Conservation (phyloP, 140 eudicot species). For the Stevia rebaudiana region DNA sequence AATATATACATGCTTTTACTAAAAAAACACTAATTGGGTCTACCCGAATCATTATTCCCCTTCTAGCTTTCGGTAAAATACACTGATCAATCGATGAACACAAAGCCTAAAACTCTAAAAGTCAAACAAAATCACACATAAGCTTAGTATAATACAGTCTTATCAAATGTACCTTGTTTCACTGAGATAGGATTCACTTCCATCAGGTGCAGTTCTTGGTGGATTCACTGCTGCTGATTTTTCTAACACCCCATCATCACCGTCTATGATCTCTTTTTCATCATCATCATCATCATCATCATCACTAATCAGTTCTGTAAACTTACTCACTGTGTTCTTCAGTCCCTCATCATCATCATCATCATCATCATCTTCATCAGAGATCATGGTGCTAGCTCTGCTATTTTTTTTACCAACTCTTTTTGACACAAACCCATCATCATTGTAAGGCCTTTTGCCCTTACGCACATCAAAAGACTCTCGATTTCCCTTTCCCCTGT, state of each 20-base stretch:
- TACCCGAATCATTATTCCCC: not conserved
- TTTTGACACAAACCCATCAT: conserved; percentile 27
- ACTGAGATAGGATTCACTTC: conserved; percentile 66
- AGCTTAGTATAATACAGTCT: no score
- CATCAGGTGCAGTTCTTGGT: conserved; percentile 37
- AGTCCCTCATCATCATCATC: conserved; percentile 36
- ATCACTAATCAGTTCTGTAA: conserved; percentile 53
- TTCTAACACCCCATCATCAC: conserved; percentile 2
- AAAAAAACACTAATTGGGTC: not conserved
- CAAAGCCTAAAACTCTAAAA: no score
- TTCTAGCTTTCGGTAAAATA: not conserved
- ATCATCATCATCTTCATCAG: conserved; percentile 36
- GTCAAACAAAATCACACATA: no score
- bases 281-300: conserved; percentile 42
- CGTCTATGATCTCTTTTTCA: not conserved
- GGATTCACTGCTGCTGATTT: conserved; percentile 8
- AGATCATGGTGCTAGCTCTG: conserved; percentile 22
- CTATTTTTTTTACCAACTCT: conserved; percentile 29
- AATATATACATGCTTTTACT: not conserved
- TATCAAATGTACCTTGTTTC: conserved; percentile 48
- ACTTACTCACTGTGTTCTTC: conserved; percentile 26
- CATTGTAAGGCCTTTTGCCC: conserved; percentile 11
- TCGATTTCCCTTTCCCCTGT: conserved; percentile 1
- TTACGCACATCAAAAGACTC: conserved; percentile 6
- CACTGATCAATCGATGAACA: not conserved